These are phyloP conservation scores for Haplosporangium gracile DNA, from an alignment of 192 early-diverging fungal genomes.

Conservation along the genomic window DNA sequence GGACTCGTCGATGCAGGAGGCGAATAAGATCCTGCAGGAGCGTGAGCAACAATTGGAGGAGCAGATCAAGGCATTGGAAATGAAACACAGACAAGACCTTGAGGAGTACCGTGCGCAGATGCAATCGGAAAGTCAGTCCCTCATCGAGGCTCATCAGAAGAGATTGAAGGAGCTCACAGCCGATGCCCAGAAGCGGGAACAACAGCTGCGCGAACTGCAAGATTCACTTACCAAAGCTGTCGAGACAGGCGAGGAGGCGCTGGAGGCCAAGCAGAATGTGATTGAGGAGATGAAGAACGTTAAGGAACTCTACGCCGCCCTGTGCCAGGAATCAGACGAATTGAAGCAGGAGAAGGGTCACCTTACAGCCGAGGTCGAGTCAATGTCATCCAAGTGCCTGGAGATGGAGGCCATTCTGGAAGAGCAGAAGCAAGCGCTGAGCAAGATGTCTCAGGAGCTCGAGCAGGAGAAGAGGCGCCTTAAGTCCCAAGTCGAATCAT, in stretches of 20 bases:
- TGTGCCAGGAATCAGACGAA: neutral
- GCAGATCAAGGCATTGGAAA: slow-evolving; percentile 8
- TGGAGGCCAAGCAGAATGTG: slow-evolving; percentile 13
- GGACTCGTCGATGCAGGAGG: slow-evolving; percentile 13
- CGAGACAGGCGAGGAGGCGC: slow-evolving; percentile 4
- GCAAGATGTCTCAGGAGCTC: neutral
- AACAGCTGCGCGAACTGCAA: slow-evolving; percentile 6
- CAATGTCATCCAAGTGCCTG: neutral
- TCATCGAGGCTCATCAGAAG: slow-evolving; percentile 25
- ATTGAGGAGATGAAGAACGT: slow-evolving; percentile 15
- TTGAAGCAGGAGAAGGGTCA: slow-evolving; percentile 5
- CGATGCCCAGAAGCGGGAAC: slow-evolving; percentile 22
- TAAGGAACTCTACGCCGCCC: neutral
- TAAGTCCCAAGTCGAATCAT: neutral
- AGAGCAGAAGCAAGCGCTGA: slow-evolving; percentile 8
- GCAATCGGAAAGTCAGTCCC: slow-evolving; percentile 13
- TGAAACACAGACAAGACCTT: slow-evolving; percentile 3
- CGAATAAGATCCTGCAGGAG: slow-evolving; percentile 8
- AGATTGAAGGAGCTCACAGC: slow-evolving; percentile 14
- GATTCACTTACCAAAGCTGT: slow-evolving; percentile 17
- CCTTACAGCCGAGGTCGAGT: neutral
- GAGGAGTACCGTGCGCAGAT: slow-evolving; percentile 11
- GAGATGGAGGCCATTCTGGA: slow-evolving; percentile 2
- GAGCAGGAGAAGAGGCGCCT: neutral
- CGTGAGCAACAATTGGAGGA: slow-evolving; percentile 18